Evolutionary conservation across 2,329 filamentous ascomycete genomes (phyloP), one percentile per base, ranked within the genome.

Genomic region (Fusarium burgessii): DNA sequence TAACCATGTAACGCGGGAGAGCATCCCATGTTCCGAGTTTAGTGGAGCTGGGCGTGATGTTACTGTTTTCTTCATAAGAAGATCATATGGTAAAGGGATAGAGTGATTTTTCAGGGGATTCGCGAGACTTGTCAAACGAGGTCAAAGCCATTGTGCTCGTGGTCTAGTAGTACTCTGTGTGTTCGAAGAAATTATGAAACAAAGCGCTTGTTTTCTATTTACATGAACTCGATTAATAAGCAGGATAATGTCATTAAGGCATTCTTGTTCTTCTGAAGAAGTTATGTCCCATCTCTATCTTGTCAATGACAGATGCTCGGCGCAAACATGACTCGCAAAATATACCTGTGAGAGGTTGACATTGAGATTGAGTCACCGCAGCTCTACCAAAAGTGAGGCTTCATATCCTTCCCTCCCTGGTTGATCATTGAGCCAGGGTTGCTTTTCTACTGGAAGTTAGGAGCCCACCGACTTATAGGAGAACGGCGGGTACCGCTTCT

Each of bases 351-450:
- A 55, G 18, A 25, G 15, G n/a, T 25, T 10, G 20, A 46, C 9
- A 18, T 33, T 47, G 38, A n/a, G 40, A 35, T n/a, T 6, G 13
- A 14, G 33, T 20, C 18, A 40, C 13, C 25, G 43, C 18, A 20
- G n/a, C 25, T 32, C 40, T 36, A 47, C n/a, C 33, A 14, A 46
- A 41, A 52, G 29, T 41, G 60, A 65, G 51, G 40, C 62, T 55
- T 46, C 29, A 55, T 47, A 25, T 17, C 23, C 42, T 14, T 49
- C 17, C 32, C 18, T 33, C 17, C 32, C 18, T 25, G 15, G 47
- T 55, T 45, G 27, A 29, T 46, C 23, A 55, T 45, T 23, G 38
- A 36, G 32, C 18, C 32, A 36, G 23, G 47, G 47, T n/a, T 36
- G 17, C 12, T 50, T 9, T 18, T 50, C 32, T 50, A n/a, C n/a